A percentile compares a stretch with the other conserved stretches of the same genome.
Conservation (phyloP, 1,139 yeast species). For the Hyphopichia khmerensis region DNA sequence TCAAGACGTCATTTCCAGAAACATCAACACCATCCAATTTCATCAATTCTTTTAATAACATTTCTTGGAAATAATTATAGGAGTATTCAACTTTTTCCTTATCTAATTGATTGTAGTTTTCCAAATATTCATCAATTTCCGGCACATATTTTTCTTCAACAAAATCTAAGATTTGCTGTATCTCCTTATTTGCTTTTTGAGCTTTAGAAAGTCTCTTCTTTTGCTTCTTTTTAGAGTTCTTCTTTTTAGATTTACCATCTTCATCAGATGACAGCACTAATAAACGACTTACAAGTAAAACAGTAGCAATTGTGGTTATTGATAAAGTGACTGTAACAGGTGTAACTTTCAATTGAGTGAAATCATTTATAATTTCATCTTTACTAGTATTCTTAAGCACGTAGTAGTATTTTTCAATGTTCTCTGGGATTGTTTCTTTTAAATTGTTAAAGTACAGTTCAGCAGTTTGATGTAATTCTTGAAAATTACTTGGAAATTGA, state of each 20-base stretch:
- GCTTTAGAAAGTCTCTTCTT: conserved; percentile 44
- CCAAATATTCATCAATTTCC: conserved; percentile 41
- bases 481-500: background rate
- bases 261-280: conserved; percentile 9
- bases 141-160: conserved; percentile 46
- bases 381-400: conserved; percentile 4
- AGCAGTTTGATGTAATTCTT: background rate
- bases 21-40: conserved; percentile 66
- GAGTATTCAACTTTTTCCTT: conserved; percentile 47
- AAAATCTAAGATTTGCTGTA: conserved; percentile 40
- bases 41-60: conserved; percentile 63
- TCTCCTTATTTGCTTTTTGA: conserved; percentile 42
- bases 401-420: conserved; percentile 1
- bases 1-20: conserved; percentile 46
- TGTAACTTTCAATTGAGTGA: conserved; percentile 28
- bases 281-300: conserved; percentile 17
- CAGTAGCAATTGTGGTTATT: conserved; percentile 29
- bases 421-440: background rate
- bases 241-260: conserved; percentile 10
- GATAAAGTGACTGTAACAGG: conserved; percentile 37
- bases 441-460: background rate
- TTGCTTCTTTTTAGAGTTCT: conserved; percentile 18
- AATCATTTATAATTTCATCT: conserved; percentile 30
- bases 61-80: conserved; percentile 62
- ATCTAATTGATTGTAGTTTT: conserved; percentile 30